These are phyloP conservation scores for Gnomoniopsis sp. DNA, from an alignment of 2,329 filamentous ascomycete genomes.

Conservation along the genomic window DNA sequence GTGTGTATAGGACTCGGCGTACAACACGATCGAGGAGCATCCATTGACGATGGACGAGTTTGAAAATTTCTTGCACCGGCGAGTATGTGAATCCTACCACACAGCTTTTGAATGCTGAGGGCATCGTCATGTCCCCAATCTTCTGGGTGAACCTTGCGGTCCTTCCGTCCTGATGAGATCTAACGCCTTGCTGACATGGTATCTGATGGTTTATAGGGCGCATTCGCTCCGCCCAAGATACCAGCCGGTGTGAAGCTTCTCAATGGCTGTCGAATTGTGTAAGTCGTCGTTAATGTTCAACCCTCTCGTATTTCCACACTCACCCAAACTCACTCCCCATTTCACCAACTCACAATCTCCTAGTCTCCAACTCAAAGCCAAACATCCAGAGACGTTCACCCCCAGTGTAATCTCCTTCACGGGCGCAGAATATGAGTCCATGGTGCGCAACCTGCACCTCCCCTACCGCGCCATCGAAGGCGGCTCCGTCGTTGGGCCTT, in stretches of 20 bases:
- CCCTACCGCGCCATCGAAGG: conserved; percentile 58
- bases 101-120: no score
- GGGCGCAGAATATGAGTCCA: conserved; percentile 47
- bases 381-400: conserved; percentile 55
- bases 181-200: conserved; percentile 12
- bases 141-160: background rate
- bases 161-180: background rate
- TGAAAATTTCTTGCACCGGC: conserved; percentile 51
- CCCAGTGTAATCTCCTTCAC: conserved; percentile 52
- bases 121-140: background rate
- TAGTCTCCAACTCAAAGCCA: conserved; percentile 55
- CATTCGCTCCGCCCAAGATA: conserved; percentile 45
- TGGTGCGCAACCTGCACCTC: conserved; percentile 52
- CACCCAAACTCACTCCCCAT: background rate
- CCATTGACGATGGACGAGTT: conserved; percentile 52
- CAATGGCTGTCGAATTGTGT: conserved; percentile 54
- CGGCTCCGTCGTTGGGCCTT: conserved; percentile 57
- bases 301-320: background rate
- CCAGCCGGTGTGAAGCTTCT: conserved; percentile 41
- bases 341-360: background rate
- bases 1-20: conserved; percentile 43
- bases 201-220: conserved; percentile 37
- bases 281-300: conserved; percentile 26
- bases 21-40: conserved; percentile 50
- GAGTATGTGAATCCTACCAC: conserved; percentile 34